These are phyloP conservation scores for Hypoxylon rubiginosum DNA, from an alignment of 2,329 filamentous ascomycete genomes.

Conservation along the genomic window DNA sequence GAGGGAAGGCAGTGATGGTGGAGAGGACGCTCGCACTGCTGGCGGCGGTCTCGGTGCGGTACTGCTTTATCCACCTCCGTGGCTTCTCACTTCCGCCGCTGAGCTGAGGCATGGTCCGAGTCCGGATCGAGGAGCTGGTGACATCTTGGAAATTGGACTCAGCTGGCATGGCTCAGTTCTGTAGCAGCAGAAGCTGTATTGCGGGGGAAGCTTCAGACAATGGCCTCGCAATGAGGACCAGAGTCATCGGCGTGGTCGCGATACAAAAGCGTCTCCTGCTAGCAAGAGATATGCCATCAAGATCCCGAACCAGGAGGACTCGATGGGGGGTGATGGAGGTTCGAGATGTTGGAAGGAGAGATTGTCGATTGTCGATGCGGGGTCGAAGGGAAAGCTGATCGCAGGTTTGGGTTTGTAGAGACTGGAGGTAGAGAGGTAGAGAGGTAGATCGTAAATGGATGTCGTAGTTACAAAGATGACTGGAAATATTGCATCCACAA, in stretches of 20 bases:
- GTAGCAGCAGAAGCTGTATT: slow-evolving; percentile 55
- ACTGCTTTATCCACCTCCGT: slow-evolving; percentile 75
- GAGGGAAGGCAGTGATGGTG: slow-evolving; percentile 84
- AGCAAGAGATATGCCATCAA: slow-evolving; percentile 68
- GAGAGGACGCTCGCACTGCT: slow-evolving; percentile 82
- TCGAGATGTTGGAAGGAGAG: slow-evolving; percentile 20
- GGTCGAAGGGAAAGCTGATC: slow-evolving; percentile 27
- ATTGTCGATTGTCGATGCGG: slow-evolving; percentile 32
- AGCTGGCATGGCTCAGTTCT: slow-evolving; percentile 54
- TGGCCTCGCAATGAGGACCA: slow-evolving; percentile 65
- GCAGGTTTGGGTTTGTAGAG: slow-evolving; percentile 8
- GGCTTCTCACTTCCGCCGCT: slow-evolving; percentile 51
- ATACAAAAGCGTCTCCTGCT: slow-evolving; percentile 61
- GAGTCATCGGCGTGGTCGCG: slow-evolving; percentile 73
- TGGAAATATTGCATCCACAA: slow-evolving; percentile 32
- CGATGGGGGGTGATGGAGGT: too few relatives aligned
- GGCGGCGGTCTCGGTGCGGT: slow-evolving; percentile 84
- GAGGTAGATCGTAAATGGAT: too few relatives aligned
- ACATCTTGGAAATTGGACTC: slow-evolving; percentile 57
- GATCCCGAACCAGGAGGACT: slow-evolving; percentile 51
- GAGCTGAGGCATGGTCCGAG: slow-evolving; percentile 60
- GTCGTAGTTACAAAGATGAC: neutral
- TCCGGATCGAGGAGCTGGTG: slow-evolving; percentile 59
- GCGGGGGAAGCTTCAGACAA: slow-evolving; percentile 60
- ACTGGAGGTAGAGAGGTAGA: neutral